Evolutionary conservation across 2,329 filamentous ascomycete species (phyloP).

Genomic region (Fusarium ramigenum): DNA sequence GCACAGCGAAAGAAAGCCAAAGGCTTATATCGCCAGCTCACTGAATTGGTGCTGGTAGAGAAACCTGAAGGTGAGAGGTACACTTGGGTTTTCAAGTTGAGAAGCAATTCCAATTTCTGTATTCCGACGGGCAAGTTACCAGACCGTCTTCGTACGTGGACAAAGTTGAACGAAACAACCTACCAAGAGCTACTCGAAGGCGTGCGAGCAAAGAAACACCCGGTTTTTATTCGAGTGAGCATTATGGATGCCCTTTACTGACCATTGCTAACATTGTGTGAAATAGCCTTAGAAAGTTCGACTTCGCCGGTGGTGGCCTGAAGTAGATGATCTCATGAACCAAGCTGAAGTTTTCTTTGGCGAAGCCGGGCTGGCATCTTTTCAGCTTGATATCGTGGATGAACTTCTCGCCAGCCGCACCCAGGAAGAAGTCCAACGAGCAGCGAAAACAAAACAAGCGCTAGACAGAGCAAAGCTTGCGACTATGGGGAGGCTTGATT

Average conservation of each 20-base stretch:
- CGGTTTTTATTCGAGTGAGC: conserved; percentile 37
- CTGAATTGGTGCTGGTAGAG: not conserved
- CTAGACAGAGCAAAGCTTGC: conserved; percentile 12
- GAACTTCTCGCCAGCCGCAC: conserved; percentile 23
- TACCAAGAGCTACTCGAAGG: conserved; percentile 18
- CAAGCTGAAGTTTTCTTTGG: not conserved
- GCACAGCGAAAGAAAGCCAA: conserved; percentile 10
- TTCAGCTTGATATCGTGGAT: conserved; percentile 35
- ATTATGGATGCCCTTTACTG: not conserved
- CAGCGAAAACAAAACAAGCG: not conserved
- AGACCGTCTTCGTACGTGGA: conserved; percentile 19
- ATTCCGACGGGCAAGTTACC: conserved; percentile 25
- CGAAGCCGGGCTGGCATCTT: conserved; percentile 18
- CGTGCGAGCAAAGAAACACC: conserved; percentile 15
- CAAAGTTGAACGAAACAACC: conserved; percentile 5
- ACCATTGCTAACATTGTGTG: not conserved
- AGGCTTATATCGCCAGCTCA: not conserved
- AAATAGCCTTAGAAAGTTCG: conserved; percentile 39
- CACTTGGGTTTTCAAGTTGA: conserved; percentile 32
- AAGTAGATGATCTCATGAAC: conserved; percentile 18
- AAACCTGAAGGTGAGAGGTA: conserved; percentile 5
- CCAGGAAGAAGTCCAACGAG: conserved; percentile 17
- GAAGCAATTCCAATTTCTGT: conserved; percentile 5
- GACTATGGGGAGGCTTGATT: not conserved
- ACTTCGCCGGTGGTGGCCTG: conserved; percentile 33